phyloP scores from a whole-genome alignment of 768 basidiomycete species.

The Boletus sp. region DNA sequence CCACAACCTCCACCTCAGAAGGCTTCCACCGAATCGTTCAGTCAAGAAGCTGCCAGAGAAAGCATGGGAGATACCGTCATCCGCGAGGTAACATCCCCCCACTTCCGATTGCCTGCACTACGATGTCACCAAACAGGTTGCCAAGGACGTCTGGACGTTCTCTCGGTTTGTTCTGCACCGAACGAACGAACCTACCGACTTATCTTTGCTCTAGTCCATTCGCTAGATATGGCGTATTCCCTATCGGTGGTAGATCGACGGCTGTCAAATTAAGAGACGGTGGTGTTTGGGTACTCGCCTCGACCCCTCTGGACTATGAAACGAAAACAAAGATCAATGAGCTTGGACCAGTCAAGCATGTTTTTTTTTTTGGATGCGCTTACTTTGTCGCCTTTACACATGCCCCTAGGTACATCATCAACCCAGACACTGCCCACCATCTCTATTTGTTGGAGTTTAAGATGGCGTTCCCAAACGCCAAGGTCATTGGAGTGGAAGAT shows the following conservation, averaged over 20 bases:
- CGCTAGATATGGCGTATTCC: constrained; percentile 59
- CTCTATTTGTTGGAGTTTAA: constrained; percentile 63
- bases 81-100: constrained; percentile 36
- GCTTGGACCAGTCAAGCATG: constrained; percentile 66
- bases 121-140: constrained; percentile 34
- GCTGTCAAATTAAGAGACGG: constrained; percentile 67
- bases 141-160: constrained; percentile 60
- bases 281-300: constrained; percentile 81
- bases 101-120: neutral
- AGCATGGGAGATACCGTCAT: constrained; percentile 39
- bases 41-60: constrained; percentile 3
- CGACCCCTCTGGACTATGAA: constrained; percentile 62
- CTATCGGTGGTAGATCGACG: constrained; percentile 81
- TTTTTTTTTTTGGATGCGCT: neutral
- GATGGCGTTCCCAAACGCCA: constrained; percentile 66
- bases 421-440: constrained; percentile 56
- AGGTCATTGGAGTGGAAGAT: constrained; percentile 64
- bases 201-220: constrained; percentile 51
- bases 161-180: constrained; percentile 43
- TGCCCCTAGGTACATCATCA: constrained; percentile 50
- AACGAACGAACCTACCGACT: neutral
- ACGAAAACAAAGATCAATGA: constrained; percentile 60
- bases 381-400: neutral
- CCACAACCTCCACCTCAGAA: constrained; percentile 17
- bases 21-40: neutral